Evolutionary conservation across 2,329 filamentous ascomycete genomes (phyloP).

Genomic region (Cryoendolithus antarcticus): DNA sequence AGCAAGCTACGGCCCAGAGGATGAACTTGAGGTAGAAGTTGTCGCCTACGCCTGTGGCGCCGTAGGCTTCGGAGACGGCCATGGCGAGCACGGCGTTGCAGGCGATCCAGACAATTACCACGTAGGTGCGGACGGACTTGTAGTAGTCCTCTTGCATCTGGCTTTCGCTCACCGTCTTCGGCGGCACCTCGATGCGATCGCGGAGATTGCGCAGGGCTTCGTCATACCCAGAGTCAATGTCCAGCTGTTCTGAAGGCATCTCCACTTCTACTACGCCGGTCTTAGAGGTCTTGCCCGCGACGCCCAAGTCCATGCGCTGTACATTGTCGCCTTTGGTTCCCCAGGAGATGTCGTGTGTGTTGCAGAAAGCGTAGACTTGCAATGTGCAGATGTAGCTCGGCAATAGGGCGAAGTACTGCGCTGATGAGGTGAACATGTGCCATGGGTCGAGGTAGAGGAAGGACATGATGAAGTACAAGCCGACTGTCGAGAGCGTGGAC

Average conservation of each 20-base stretch:
- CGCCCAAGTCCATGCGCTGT: slow-evolving; percentile 80
- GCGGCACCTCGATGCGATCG: slow-evolving; percentile 74
- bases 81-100: slow-evolving; percentile 87
- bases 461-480: slow-evolving; percentile 91
- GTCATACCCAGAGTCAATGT: slow-evolving; percentile 96
- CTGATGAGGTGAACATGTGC: slow-evolving; percentile 93
- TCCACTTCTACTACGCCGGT: slow-evolving; percentile 77
- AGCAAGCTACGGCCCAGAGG: slow-evolving; percentile 74
- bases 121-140: slow-evolving; percentile 91
- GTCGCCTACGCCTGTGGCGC: slow-evolving; percentile 53
- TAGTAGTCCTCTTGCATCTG: slow-evolving; percentile 98
- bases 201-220: slow-evolving; percentile 92
- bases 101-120: slow-evolving; percentile 91
- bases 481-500: slow-evolving; percentile 75
- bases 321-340: slow-evolving; percentile 98
- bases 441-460: slow-evolving; percentile 95
- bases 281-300: slow-evolving; percentile 58
- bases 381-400: slow-evolving; percentile 93
- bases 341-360: slow-evolving; percentile 98
- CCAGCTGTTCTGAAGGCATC: slow-evolving; percentile 94
- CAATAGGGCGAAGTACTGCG: slow-evolving; percentile 84
- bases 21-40: slow-evolving; percentile 92
- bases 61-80: slow-evolving; percentile 80
- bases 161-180: slow-evolving; percentile 49
- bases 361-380: slow-evolving; percentile 98